Conservation (phyloP, 495 filamentous ascomycete species). For the Rhypophila decipiens region DNA sequence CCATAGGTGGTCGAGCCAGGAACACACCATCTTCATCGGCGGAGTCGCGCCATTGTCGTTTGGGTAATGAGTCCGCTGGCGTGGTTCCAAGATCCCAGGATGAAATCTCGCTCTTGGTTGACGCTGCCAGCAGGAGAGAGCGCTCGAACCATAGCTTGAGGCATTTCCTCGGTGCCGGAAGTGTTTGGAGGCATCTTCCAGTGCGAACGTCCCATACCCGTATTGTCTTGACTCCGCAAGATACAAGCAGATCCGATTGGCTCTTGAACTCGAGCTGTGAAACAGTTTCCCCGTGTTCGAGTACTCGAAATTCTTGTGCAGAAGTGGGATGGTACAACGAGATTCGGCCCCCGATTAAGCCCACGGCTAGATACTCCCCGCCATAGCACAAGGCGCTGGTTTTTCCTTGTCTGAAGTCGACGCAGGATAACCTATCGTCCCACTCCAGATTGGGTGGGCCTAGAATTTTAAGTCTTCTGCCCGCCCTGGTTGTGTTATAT, state of each 20-base stretch:
- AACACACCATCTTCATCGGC: no score
- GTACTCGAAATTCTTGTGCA: slow-evolving; percentile 16
- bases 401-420: slow-evolving; percentile 14
- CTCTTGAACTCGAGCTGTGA: not conserved
- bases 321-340: slow-evolving; percentile 11
- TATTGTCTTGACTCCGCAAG: not conserved
- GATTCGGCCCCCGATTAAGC: slow-evolving; percentile 3
- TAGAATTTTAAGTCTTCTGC: slow-evolving; percentile 2
- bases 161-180: not conserved
- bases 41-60: no score
- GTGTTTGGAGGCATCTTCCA: not conserved
- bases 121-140: not conserved
- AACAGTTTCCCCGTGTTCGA: slow-evolving; percentile 22
- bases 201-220: not conserved
- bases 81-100: no score
- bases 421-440: slow-evolving; percentile 15
- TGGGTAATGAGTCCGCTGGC: no score
- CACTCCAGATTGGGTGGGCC: slow-evolving; percentile 2
- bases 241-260: not conserved
- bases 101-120: no score
- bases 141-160: not conserved
- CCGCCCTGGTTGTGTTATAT: not conserved
- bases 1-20: no score
- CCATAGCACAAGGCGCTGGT: slow-evolving; percentile 14
- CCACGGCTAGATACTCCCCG: slow-evolving; percentile 8